phyloP scores from a whole-genome alignment of 768 basidiomycete genomes.

The Macrocybe gigantea region DNA sequence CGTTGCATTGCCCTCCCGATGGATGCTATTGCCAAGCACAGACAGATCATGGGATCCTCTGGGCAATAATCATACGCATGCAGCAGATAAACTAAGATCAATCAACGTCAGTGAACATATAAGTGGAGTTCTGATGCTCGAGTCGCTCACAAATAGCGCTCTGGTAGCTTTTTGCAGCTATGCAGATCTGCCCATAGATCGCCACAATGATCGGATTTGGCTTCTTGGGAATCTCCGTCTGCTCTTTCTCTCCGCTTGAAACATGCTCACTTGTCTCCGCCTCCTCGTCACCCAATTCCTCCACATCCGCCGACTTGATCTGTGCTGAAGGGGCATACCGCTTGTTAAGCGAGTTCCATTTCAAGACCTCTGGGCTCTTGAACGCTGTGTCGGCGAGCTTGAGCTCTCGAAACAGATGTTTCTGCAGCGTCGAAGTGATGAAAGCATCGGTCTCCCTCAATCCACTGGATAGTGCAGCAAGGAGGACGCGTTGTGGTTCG shows the following conservation, averaged over 20 bases:
- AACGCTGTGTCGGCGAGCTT: constrained; percentile 61
- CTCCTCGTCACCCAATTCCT: constrained; percentile 29
- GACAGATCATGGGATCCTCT: constrained; percentile 80
- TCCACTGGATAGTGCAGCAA: constrained; percentile 70
- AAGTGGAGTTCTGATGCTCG: background rate
- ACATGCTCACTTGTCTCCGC: too few relatives aligned
- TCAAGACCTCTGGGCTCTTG: constrained; percentile 51
- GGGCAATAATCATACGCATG: constrained; percentile 84
- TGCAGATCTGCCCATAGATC: constrained; percentile 78
- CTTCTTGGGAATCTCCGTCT: constrained; percentile 53
- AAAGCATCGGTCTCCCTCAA: constrained; percentile 68
- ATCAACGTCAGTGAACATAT: background rate
- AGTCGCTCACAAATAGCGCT: constrained; percentile 76
- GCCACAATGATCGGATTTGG: constrained; percentile 65
- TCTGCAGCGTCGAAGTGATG: constrained; percentile 74
- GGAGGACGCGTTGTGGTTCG: constrained; percentile 73
- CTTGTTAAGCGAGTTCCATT: constrained; percentile 56
- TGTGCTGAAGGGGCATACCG: constrained; percentile 45
- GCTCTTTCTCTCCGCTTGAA: constrained; percentile 2
- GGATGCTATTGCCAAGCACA: constrained; percentile 79
- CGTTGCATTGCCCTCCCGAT: constrained; percentile 89
- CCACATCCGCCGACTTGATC: constrained; percentile 34
- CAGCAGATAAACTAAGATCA: constrained; percentile 72
- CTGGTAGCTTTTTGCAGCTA: constrained; percentile 84
- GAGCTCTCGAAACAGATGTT: constrained; percentile 79